phyloP scores from a whole-genome alignment of 108 stramenopile species.

The Cyclotella distinguenda region DNA sequence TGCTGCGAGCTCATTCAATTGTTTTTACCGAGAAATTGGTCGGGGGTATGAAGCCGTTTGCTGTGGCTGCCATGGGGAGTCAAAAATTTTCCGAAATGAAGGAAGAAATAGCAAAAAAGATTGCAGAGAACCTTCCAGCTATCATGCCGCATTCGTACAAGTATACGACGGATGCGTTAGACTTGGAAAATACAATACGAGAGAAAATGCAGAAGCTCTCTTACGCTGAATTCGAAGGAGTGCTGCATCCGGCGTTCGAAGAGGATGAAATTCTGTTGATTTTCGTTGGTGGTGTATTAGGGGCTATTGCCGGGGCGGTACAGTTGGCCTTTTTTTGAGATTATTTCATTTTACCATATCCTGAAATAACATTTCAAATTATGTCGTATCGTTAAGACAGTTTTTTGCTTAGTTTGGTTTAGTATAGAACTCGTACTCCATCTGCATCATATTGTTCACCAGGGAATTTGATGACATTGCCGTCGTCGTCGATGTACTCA shows the following conservation, averaged over 20 bases:
- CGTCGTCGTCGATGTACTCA: constrained; percentile 92
- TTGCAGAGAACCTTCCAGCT: constrained; percentile 67
- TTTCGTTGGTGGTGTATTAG: constrained; percentile 86
- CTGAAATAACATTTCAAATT: too few relatives aligned
- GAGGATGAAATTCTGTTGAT: constrained; percentile 93
- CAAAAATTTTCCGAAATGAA: constrained; percentile 85
- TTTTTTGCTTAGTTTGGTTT: too few relatives aligned
- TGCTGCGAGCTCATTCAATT: constrained; percentile 83
- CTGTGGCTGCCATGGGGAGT: constrained; percentile 80
- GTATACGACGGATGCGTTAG: constrained; percentile 88
- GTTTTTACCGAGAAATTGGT: constrained; percentile 76
- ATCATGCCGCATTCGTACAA: constrained; percentile 82
- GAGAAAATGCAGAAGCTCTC: constrained; percentile 68
- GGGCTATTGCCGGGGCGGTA: constrained; percentile 70
- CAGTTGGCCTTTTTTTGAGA: constrained; percentile 49
- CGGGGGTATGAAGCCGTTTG: constrained; percentile 81
- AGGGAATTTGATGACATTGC: constrained; percentile 85
- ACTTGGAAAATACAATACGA: constrained; percentile 83
- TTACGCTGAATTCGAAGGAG: constrained; percentile 82
- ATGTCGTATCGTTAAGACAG: too few relatives aligned
- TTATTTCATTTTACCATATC: too few relatives aligned
- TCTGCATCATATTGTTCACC: constrained; percentile 83
- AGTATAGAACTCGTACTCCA: constrained; percentile 85
- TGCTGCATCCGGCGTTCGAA: constrained; percentile 93
- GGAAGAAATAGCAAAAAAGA: constrained; percentile 82